phyloP scores from a whole-genome alignment of 1,284 basidiomycete genomes.

The Pascua guehoae region DNA sequence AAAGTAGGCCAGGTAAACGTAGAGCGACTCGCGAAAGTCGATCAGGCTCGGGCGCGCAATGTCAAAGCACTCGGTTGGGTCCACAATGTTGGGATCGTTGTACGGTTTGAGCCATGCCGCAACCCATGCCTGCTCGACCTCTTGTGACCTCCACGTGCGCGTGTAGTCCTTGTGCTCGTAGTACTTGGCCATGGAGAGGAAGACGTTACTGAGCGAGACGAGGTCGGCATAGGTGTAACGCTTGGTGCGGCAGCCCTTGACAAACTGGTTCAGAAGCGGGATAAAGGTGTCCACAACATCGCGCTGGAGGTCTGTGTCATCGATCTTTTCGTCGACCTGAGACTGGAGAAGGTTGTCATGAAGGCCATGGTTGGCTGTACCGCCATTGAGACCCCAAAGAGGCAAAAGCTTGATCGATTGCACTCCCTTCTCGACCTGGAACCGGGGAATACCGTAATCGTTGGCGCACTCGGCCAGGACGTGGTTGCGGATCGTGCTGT shows the following conservation, averaged over 20 bases:
- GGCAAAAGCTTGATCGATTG: too few relatives aligned
- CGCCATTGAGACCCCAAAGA: conserved; percentile 14
- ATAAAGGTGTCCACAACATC: conserved; percentile 11
- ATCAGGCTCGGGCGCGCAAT: too few relatives aligned
- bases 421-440: too few relatives aligned
- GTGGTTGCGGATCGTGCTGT: too few relatives aligned
- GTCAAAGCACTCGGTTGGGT: too few relatives aligned
- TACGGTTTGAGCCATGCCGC: too few relatives aligned
- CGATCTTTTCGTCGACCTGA: conserved; percentile 11
- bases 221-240: conserved; percentile 5
- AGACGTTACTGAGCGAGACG: conserved; percentile 6
- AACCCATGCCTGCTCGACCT: too few relatives aligned
- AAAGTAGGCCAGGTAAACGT: too few relatives aligned
- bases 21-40: too few relatives aligned
- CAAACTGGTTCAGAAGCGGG: conserved; percentile 9
- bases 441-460: too few relatives aligned
- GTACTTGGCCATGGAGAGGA: conserved; percentile 13
- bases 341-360: conserved; percentile 14
- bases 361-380: conserved; percentile 10
- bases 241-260: conserved; percentile 12
- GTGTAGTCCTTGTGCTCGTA: conserved; percentile 13
- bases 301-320: conserved; percentile 9
- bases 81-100: too few relatives aligned
- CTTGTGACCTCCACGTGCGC: conserved; percentile 10
- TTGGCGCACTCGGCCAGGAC: too few relatives aligned